A percentile compares a stretch with the other conserved stretches of the same genome.
Conservation (phyloP, 768 basidiomycete species). For the Paxillus rubicundulus region DNA sequence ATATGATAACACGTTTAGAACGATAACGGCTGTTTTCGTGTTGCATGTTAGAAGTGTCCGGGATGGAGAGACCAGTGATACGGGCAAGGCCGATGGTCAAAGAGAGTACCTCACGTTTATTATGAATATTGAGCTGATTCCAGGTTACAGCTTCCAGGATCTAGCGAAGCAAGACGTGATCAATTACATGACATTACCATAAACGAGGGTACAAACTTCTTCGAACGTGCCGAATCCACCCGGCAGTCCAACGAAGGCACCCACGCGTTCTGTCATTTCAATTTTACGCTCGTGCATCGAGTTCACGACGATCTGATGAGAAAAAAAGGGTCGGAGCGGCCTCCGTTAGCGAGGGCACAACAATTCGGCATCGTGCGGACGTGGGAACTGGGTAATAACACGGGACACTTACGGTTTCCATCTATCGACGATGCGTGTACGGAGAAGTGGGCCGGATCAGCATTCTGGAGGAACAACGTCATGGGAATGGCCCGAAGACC, state of each 20-base stretch:
- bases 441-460: constrained; percentile 10
- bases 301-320: constrained; percentile 59
- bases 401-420: constrained; percentile 31
- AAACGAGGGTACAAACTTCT: constrained; percentile 48
- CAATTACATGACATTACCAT: constrained; percentile 1
- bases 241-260: constrained; percentile 85
- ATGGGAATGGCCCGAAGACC: background rate
- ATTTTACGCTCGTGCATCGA: constrained; percentile 90
- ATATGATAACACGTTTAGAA: constrained; percentile 83
- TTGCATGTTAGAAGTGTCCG: background rate
- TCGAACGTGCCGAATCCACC: constrained; percentile 96
- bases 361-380: background rate
- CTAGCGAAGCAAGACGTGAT: constrained; percentile 33
- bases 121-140: constrained; percentile 88
- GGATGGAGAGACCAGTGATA: background rate
- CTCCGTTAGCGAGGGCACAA: background rate
- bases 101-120: constrained; percentile 58
- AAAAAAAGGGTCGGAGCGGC: background rate
- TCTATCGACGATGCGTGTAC: constrained; percentile 9
- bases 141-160: constrained; percentile 92
- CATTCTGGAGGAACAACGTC: background rate
- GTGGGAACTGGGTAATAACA: background rate
- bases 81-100: background rate
- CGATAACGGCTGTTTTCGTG: constrained; percentile 60
- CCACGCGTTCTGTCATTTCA: constrained; percentile 80